Evolutionary conservation across 2,329 filamentous ascomycete genomes (phyloP).

Genomic region (Aureobasidium musti): DNA sequence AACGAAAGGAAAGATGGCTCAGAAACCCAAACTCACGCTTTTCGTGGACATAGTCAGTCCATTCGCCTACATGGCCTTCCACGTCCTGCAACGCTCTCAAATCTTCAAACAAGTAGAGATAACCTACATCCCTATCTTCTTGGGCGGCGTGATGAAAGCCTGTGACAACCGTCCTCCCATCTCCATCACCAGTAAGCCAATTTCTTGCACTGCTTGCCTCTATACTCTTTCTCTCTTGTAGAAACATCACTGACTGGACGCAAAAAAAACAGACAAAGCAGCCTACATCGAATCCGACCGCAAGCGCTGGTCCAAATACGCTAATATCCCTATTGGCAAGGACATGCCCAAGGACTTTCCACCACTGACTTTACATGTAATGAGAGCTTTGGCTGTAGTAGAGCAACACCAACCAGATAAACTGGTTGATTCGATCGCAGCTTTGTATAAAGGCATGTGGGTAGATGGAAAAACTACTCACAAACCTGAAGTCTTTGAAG

Average conservation of each 20-base stretch:
- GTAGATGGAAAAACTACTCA: constrained; percentile 51
- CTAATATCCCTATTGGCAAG: constrained; percentile 56
- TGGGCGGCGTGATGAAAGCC: constrained; percentile 61
- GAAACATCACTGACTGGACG: not conserved
- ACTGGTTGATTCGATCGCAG: constrained; percentile 47
- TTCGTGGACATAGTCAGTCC: constrained; percentile 63
- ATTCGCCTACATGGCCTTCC: constrained; percentile 62
- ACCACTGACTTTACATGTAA: constrained; percentile 50
- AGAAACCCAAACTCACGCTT: constrained; percentile 54
- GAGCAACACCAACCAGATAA: constrained; percentile 46
- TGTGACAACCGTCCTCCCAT: constrained; percentile 59
- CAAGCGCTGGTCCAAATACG: constrained; percentile 55
- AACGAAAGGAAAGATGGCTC: not conserved
- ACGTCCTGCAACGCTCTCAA: constrained; percentile 58
- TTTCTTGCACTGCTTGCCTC: no score
- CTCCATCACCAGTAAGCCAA: constrained; percentile 55
- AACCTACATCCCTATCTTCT: constrained; percentile 60
- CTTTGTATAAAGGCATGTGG: constrained; percentile 57
- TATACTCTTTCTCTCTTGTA: constrained; percentile 6
- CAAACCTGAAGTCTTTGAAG: constrained; percentile 49
- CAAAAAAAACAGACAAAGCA: constrained; percentile 55
- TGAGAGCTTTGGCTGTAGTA: constrained; percentile 55
- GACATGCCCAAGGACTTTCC: constrained; percentile 56
- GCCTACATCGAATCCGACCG: constrained; percentile 59
- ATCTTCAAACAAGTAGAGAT: constrained; percentile 58